A percentile compares a stretch with the other conserved stretches of the same genome.
Conservation (phyloP, 331 rosid species). For the Malus hybrid region DNA sequence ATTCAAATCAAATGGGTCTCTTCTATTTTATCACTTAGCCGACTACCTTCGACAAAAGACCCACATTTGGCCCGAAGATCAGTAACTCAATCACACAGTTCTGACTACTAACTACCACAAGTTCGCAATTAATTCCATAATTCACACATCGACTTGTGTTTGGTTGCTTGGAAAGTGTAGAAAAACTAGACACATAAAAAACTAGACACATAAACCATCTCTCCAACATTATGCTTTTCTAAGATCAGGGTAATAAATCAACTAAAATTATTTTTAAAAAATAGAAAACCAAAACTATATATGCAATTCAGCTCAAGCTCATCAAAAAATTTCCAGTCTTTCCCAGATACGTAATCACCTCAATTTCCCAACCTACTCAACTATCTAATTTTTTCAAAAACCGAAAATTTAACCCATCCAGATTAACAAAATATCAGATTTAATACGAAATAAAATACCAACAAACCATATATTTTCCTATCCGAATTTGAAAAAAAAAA, state of each 20-base stretch:
- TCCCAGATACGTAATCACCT: background rate
- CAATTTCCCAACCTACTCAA: background rate
- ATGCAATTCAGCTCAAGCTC: background rate
- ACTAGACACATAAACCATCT: background rate
- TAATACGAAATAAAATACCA: background rate
- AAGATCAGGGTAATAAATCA: background rate
- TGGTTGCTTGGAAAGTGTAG: background rate
- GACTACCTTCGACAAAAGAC: constrained; percentile 25
- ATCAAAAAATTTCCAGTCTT: background rate
- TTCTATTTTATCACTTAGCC: constrained; percentile 18
- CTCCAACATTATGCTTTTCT: background rate
- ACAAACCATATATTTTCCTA: background rate
- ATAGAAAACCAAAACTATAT: background rate
- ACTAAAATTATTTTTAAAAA: background rate
- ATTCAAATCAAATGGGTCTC: constrained; percentile 18
- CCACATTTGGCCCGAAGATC: constrained; percentile 25
- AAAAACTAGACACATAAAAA: background rate
- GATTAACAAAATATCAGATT: background rate
- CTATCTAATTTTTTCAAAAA: background rate
- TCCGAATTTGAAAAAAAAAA: background rate
- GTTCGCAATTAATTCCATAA: background rate
- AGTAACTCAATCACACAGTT: constrained; percentile 6
- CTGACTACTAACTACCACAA: background rate
- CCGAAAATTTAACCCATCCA: background rate
- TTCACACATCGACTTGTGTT: background rate